Percentiles rank a stretch among this genome's conserved stretches.
Conservation (phyloP, 78 protist species). For the Emiliania huxleyi region DNA sequence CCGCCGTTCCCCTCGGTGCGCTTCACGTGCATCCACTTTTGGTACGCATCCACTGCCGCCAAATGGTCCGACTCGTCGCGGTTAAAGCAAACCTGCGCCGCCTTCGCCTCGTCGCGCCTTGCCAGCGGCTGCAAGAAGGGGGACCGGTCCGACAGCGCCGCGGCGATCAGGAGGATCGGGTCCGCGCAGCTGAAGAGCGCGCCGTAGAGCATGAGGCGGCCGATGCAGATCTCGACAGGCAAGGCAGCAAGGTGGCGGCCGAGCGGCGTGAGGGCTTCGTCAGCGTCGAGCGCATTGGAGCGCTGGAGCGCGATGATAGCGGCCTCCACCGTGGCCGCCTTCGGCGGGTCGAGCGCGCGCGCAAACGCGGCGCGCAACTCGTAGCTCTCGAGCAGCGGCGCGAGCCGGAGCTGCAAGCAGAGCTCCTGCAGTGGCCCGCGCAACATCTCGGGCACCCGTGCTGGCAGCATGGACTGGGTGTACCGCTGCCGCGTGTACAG, state of each 20-base stretch:
- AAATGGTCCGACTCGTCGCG: background rate
- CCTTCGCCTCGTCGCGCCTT: constrained; percentile 35
- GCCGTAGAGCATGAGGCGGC: constrained; percentile 72
- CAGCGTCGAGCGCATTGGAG: background rate
- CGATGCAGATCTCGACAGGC: constrained; percentile 81
- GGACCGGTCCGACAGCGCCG: constrained; percentile 43
- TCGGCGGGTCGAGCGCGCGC: background rate
- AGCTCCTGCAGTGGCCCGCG: constrained; percentile 70
- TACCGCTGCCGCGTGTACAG: constrained; percentile 31
- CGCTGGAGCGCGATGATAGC: background rate
- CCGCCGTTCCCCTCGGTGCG: background rate
- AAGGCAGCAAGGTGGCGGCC: constrained; percentile 81
- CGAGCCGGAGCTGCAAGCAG: constrained; percentile 15
- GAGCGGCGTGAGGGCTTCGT: constrained; percentile 59
- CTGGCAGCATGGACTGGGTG: background rate
- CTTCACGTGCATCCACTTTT: background rate
- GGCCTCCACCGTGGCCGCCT: background rate
- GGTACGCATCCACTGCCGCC: constrained; percentile 9
- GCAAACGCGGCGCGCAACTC: background rate
- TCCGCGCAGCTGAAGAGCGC: constrained; percentile 57
- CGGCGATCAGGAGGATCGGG: constrained; percentile 86
- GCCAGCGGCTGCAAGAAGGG: constrained; percentile 76
- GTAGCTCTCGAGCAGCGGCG: background rate
- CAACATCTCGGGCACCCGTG: constrained; percentile 84
- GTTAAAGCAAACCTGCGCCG: background rate